Percentiles rank a stretch among this genome's conserved stretches.
These are phyloP conservation scores for Stromatinia cepivora DNA, from an alignment of 2,329 filamentous ascomycete genomes.

Conservation along the genomic window DNA sequence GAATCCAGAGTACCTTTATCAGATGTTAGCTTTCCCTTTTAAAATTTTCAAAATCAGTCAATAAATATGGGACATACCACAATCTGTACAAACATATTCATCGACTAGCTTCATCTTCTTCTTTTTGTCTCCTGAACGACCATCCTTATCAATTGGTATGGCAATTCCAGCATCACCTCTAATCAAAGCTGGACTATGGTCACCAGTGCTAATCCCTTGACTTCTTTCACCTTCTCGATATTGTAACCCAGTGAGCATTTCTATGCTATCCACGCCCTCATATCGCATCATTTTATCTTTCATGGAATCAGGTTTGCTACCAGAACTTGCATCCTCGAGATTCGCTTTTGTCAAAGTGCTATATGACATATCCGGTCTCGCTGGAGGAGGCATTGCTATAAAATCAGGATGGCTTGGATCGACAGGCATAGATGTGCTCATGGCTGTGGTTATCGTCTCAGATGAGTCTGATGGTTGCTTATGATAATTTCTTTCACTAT, in stretches of 20 bases:
- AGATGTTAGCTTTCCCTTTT: constrained; percentile 16
- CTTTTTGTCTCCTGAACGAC: constrained; percentile 72
- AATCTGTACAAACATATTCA: constrained; percentile 95
- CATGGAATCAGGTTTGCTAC: constrained; percentile 70
- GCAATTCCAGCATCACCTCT: constrained; percentile 84
- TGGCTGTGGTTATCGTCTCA: constrained; percentile 41
- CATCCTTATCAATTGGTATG: constrained; percentile 77
- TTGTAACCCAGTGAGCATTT: constrained; percentile 85
- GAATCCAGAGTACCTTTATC: constrained; percentile 74
- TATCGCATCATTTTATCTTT: constrained; percentile 83
- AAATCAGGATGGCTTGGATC: constrained; percentile 44
- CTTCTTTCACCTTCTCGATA: constrained; percentile 89
- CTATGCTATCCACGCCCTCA: constrained; percentile 81
- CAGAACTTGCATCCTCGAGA: constrained; percentile 68
- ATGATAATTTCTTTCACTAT: constrained; percentile 57
- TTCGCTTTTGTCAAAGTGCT: constrained; percentile 75
- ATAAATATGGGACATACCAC: constrained; percentile 56
- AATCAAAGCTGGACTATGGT: constrained; percentile 76
- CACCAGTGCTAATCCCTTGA: constrained; percentile 82
- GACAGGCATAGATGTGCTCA: constrained; percentile 35
- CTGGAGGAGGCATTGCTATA: constrained; percentile 64
- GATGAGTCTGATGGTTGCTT: constrained; percentile 49
- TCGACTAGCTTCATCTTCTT: constrained; percentile 81
- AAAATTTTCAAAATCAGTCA: neutral
- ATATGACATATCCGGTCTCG: constrained; percentile 62